A percentile compares a stretch with the other conserved stretches of the same genome.
Conservation (phyloP, 2,329 filamentous ascomycete species). For the Colletotrichum sp. region DNA sequence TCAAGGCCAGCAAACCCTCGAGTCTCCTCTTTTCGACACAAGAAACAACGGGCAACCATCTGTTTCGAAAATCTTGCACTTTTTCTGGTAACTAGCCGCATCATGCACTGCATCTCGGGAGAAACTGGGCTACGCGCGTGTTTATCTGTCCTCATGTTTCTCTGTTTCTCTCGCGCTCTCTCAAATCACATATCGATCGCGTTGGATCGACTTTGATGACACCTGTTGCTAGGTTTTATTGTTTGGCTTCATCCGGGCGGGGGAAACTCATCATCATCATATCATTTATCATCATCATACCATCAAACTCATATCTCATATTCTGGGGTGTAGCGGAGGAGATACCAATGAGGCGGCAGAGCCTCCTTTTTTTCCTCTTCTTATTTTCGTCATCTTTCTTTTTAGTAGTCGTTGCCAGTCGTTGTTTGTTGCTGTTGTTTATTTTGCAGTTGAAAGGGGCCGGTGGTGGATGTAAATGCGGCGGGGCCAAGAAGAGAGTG, state of each 20-base stretch:
- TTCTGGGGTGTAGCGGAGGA: conserved; percentile 14
- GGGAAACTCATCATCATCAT: background rate
- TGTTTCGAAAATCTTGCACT: background rate
- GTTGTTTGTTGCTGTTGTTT: background rate
- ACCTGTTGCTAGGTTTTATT: background rate
- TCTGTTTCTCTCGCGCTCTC: background rate
- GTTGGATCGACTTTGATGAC: background rate
- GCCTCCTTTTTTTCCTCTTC: background rate
- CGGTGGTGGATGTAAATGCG: background rate
- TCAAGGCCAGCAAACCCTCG: background rate
- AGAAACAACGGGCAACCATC: background rate
- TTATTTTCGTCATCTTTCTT: background rate
- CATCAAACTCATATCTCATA: background rate
- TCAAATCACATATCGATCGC: background rate
- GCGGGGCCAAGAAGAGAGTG: background rate
- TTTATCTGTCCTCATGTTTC: background rate
- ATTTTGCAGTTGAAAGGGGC: background rate
- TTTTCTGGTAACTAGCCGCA: background rate
- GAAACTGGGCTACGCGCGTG: background rate
- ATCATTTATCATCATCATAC: background rate
- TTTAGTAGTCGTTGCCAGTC: background rate
- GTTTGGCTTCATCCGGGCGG: background rate
- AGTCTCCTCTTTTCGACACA: background rate
- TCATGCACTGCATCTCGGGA: conserved; percentile 15
- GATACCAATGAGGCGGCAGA: conserved; percentile 10